These are phyloP conservation scores for Fabrea salina DNA, from an alignment of 169 alveolate genomes.

Conservation along the genomic window DNA sequence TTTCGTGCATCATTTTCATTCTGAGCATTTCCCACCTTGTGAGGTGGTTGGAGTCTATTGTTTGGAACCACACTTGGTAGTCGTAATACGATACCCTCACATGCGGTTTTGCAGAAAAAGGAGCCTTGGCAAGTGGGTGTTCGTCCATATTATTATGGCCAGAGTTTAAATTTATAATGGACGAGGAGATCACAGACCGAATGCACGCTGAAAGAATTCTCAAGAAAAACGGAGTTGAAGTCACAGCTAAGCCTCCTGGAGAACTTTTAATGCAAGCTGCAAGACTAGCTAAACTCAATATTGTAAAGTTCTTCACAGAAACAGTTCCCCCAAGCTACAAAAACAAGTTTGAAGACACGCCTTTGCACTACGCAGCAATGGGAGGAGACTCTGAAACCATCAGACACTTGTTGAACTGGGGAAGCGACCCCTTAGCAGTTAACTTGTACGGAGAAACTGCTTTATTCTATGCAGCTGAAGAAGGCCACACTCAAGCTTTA, in stretches of 20 bases:
- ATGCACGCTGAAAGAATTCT: conserved; percentile 4
- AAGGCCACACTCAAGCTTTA: background rate
- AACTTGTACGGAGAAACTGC: conserved; percentile 3
- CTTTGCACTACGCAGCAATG: conserved; percentile 7
- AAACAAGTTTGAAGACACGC: conserved; percentile 10
- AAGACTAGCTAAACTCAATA: background rate
- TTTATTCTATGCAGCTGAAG: conserved; percentile 9
- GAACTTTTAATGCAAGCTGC: conserved; percentile 20
- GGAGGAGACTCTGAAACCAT: conserved; percentile 1
- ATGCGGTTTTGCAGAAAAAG: background rate
- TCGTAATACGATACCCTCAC: conserved; percentile 13
- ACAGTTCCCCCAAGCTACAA: conserved; percentile 10
- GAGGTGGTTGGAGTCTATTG: background rate
- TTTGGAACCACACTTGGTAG: conserved; percentile 26
- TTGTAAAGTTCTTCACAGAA: background rate
- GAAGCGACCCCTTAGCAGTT: background rate
- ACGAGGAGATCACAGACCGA: conserved; percentile 7
- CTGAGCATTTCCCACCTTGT: conserved; percentile 15
- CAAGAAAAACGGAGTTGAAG: conserved; percentile 1
- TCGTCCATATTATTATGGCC: conserved; percentile 4
- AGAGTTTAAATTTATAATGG: too few relatives aligned
- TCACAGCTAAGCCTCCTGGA: conserved; percentile 13
- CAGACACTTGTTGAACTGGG: background rate
- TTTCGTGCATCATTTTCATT: conserved; percentile 21
- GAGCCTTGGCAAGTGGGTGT: background rate